These are phyloP conservation scores for Scutellaria baicalensis DNA, from an alignment of 257 asterid genomes.

Conservation along the genomic window DNA sequence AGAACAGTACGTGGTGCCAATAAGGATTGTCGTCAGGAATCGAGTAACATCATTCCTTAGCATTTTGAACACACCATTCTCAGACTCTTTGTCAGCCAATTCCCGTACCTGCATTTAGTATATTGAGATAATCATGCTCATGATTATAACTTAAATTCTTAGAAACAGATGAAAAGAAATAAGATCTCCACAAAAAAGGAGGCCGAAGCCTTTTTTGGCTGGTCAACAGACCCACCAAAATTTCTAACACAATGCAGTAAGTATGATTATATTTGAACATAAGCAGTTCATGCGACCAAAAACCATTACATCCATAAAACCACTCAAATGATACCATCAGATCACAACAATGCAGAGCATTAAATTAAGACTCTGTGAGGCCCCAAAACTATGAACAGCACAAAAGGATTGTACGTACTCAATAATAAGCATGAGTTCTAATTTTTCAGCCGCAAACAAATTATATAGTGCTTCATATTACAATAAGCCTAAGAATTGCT, in stretches of 20 bases:
- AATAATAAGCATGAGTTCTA: neutral
- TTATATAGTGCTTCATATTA: neutral
- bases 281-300: neutral
- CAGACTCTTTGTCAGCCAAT: conserved; percentile 93
- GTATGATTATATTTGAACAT: neutral
- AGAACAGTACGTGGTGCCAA: conserved; percentile 92
- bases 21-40: conserved; percentile 92
- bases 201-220: neutral
- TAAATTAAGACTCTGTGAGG: neutral
- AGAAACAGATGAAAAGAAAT: neutral
- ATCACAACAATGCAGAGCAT: conserved; percentile 8
- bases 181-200: neutral
- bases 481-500: neutral
- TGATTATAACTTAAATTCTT: neutral
- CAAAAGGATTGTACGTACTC: conserved; percentile 1
- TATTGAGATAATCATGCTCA: conserved; percentile 3
- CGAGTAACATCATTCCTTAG: conserved; percentile 93
- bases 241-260: neutral
- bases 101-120: conserved; percentile 71
- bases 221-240: neutral
- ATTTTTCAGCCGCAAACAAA: neutral
- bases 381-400: neutral
- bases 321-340: conserved; percentile 14
- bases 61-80: conserved; percentile 87
- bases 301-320: conserved; percentile 13